Percentiles rank a stretch among this genome's conserved stretches.
Conservation (phyloP, 306 rosid genomes). For the Vigna hirtella region DNA sequence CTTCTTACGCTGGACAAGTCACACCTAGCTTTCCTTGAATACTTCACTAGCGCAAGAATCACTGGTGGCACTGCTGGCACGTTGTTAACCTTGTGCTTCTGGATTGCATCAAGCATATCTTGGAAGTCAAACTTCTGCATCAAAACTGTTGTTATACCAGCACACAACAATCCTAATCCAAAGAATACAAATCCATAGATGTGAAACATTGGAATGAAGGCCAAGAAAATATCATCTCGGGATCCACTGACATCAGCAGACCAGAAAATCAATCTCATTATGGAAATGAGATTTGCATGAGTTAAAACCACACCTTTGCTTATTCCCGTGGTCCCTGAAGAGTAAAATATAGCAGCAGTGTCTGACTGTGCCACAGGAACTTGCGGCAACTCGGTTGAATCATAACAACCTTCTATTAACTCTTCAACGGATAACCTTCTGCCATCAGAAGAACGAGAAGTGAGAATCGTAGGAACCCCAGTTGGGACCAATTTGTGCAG, state of each 20-base stretch:
- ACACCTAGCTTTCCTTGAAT: conserved; percentile 47
- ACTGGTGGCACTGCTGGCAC: conserved; percentile 90
- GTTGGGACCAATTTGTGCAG: conserved; percentile 64
- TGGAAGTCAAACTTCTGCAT: conserved; percentile 71
- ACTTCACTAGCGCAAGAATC: conserved; percentile 72
- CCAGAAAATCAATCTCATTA: conserved; percentile 61
- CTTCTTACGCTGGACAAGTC: conserved; percentile 71
- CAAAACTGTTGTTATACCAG: conserved; percentile 63
- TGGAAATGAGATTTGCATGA: conserved; percentile 71
- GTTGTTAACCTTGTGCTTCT: conserved; percentile 64
- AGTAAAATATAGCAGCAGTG: conserved; percentile 84
- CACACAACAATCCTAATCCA: conserved; percentile 68
- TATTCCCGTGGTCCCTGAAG: conserved; percentile 88
- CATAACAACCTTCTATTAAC: conserved; percentile 66
- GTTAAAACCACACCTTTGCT: conserved; percentile 91
- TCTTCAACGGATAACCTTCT: conserved; percentile 62
- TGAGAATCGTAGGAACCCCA: conserved; percentile 69
- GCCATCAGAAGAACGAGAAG: conserved; percentile 43
- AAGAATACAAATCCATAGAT: conserved; percentile 80
- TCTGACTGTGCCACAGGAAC: conserved; percentile 63
- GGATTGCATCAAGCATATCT: conserved; percentile 66
- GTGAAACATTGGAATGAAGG: conserved; percentile 94
- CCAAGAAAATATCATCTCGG: conserved; percentile 67
- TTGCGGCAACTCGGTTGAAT: conserved; percentile 49
- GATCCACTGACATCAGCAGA: conserved; percentile 54